These are phyloP conservation scores for Leishmania aethiopica DNA, from an alignment of 208 protist species.

Conservation along the genomic window DNA sequence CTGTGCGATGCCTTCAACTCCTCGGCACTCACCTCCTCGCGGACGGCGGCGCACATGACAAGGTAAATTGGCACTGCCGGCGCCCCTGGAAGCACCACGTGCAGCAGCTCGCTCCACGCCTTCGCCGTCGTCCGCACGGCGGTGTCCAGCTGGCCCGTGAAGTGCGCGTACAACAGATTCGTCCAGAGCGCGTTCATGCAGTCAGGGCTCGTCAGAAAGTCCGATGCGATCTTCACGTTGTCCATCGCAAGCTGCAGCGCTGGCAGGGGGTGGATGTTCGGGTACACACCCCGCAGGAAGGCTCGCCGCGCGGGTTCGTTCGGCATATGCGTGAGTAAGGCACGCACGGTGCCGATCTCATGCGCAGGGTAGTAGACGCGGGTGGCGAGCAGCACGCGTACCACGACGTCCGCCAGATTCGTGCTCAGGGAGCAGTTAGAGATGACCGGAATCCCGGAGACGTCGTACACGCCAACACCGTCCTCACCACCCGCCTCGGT, in stretches of 20 bases:
- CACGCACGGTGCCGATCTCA: slow-evolving; percentile 51
- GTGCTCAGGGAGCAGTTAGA: slow-evolving; percentile 15
- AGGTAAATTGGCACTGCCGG: slow-evolving; percentile 76
- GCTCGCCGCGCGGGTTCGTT: slow-evolving; percentile 32
- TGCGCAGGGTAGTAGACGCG: slow-evolving; percentile 73
- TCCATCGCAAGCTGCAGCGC: slow-evolving; percentile 65
- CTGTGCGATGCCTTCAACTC: not conserved
- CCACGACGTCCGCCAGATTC: slow-evolving; percentile 29
- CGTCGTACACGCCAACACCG: not conserved
- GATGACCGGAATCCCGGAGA: not conserved
- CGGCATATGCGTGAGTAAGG: slow-evolving; percentile 52
- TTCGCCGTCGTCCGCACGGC: slow-evolving; percentile 38
- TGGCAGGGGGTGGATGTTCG: slow-evolving; percentile 76
- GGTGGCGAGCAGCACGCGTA: slow-evolving; percentile 55
- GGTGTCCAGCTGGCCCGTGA: slow-evolving; percentile 55
- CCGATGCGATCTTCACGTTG: slow-evolving; percentile 45
- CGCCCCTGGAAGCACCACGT: slow-evolving; percentile 64
- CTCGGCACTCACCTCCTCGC: not conserved
- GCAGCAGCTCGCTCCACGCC: slow-evolving; percentile 68
- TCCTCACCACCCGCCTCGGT: not conserved
- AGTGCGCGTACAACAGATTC: slow-evolving; percentile 78
- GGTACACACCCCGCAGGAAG: slow-evolving; percentile 67
- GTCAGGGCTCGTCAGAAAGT: slow-evolving; percentile 49
- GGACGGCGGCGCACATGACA: slow-evolving; percentile 33
- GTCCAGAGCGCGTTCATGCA: slow-evolving; percentile 83